These are phyloP conservation scores for Ustilago shanxiensis DNA, from an alignment of 1,284 basidiomycete genomes.

Conservation along the genomic window DNA sequence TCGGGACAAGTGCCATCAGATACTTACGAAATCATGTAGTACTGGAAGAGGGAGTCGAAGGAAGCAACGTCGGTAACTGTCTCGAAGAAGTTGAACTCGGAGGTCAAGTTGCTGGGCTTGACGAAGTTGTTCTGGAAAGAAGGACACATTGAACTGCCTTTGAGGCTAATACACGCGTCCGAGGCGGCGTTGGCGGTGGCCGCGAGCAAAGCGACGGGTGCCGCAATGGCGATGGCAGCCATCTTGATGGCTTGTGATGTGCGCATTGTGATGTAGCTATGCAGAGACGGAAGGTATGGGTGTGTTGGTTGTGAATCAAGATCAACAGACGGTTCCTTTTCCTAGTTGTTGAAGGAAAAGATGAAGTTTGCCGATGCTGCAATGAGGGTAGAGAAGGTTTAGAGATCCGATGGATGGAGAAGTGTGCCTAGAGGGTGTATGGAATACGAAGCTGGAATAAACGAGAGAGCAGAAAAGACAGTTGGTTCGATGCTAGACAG, in stretches of 20 bases:
- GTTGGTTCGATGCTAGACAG: constrained; percentile 32
- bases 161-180: constrained; percentile 55
- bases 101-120: constrained; percentile 69
- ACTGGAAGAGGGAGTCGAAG: constrained; percentile 70
- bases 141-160: constrained; percentile 57
- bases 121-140: constrained; percentile 65
- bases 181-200: constrained; percentile 37
- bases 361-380: neutral
- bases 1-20: no score
- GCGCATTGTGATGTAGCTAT: constrained; percentile 29
- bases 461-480: constrained; percentile 35
- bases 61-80: constrained; percentile 69
- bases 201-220: constrained; percentile 37
- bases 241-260: constrained; percentile 36
- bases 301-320: neutral
- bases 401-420: constrained; percentile 12
- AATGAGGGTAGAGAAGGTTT: no score
- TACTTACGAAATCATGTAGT: constrained; percentile 69
- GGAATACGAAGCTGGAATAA: constrained; percentile 7
- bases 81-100: constrained; percentile 69
- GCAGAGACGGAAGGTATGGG: neutral
- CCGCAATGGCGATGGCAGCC: constrained; percentile 33
- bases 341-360: neutral
- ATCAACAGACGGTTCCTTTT: neutral
- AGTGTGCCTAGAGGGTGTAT: neutral